Evolutionary conservation across 495 filamentous ascomycete genomes (phyloP).

Genomic region (Mytilinidion resinicola): DNA sequence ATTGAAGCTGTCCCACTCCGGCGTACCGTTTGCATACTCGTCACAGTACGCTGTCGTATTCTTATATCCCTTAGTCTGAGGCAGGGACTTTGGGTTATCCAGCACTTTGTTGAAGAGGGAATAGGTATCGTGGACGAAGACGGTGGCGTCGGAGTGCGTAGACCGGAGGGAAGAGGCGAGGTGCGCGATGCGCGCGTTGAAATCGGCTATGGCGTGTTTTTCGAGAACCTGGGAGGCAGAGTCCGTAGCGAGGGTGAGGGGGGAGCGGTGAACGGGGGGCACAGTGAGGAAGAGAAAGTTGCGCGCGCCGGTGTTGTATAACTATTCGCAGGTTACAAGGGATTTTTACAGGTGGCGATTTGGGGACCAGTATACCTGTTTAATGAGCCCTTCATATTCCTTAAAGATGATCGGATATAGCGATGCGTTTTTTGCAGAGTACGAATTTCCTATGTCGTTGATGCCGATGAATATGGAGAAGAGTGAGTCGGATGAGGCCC

Average conservation of each 20-base stretch:
- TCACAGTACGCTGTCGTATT: constrained; percentile 51
- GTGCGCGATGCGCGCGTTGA: constrained; percentile 25
- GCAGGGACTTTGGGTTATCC: constrained; percentile 24
- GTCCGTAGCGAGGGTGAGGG: constrained; percentile 38
- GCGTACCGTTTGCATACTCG: constrained; percentile 52
- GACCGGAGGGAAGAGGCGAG: constrained; percentile 18
- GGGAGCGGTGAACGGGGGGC: constrained; percentile 63
- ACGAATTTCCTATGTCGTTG: constrained; percentile 69
- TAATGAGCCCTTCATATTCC: constrained; percentile 49
- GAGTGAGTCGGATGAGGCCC: constrained; percentile 49
- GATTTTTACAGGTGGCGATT: not conserved
- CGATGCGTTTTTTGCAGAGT: constrained; percentile 41
- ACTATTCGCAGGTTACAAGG: not conserved
- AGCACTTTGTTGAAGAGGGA: constrained; percentile 27
- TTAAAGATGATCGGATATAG: constrained; percentile 52
- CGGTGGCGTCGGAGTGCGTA: constrained; percentile 22
- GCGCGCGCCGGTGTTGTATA: constrained; percentile 57
- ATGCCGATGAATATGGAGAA: constrained; percentile 74
- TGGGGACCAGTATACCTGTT: constrained; percentile 37
- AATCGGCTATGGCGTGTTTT: constrained; percentile 25
- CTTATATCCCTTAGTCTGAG: constrained; percentile 39
- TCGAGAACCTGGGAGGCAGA: constrained; percentile 12
- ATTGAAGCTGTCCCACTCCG: constrained; percentile 42
- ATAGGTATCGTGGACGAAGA: constrained; percentile 33
- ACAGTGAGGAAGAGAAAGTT: constrained; percentile 74